phyloP scores from a whole-genome alignment of 148 eudicot species.

The Agrostemma githago region DNA sequence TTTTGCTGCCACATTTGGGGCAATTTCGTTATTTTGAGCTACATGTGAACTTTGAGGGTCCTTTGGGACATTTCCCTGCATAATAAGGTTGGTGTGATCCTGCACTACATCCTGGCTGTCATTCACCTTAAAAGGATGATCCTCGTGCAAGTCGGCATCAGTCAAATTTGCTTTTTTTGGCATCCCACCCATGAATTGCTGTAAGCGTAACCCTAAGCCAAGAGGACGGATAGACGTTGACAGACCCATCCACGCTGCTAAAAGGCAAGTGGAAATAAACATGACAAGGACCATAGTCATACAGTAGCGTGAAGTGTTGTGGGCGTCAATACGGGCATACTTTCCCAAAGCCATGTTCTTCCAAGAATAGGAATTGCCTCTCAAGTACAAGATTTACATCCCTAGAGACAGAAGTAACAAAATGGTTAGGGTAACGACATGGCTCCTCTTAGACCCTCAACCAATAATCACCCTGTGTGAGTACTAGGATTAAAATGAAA shows the following conservation, averaged over 20 bases:
- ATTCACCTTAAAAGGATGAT: slow-evolving; percentile 30
- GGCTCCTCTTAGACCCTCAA: not conserved
- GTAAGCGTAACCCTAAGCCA: slow-evolving; percentile 11
- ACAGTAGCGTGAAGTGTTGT: slow-evolving; percentile 36
- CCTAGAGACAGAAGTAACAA: slow-evolving; percentile 4
- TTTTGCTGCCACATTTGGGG: slow-evolving; percentile 2
- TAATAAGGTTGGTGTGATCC: slow-evolving; percentile 19
- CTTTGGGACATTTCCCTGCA: slow-evolving; percentile 12
- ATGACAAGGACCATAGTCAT: slow-evolving; percentile 34
- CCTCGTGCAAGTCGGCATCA: slow-evolving; percentile 25
- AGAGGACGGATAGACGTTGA: slow-evolving; percentile 33
- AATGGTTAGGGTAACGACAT: not conserved
- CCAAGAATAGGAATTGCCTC: not conserved
- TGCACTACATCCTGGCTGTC: slow-evolving; percentile 13
- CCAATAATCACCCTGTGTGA: not conserved
- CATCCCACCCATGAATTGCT: slow-evolving; percentile 6
- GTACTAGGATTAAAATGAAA: not conserved
- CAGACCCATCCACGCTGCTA: slow-evolving; percentile 53
- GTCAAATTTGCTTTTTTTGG: slow-evolving; percentile 8
- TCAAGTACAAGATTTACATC: slow-evolving; percentile 11
- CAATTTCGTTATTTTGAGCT: not conserved
- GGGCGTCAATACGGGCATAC: slow-evolving; percentile 43
- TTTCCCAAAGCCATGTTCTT: slow-evolving; percentile 42
- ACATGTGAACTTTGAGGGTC: slow-evolving; percentile 23
- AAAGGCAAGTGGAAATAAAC: slow-evolving; percentile 46